A percentile compares a stretch with the other conserved stretches of the same genome.
Evolutionary conservation across 2,329 filamentous ascomycete species (phyloP).

Genomic region (Lachnellula arida): DNA sequence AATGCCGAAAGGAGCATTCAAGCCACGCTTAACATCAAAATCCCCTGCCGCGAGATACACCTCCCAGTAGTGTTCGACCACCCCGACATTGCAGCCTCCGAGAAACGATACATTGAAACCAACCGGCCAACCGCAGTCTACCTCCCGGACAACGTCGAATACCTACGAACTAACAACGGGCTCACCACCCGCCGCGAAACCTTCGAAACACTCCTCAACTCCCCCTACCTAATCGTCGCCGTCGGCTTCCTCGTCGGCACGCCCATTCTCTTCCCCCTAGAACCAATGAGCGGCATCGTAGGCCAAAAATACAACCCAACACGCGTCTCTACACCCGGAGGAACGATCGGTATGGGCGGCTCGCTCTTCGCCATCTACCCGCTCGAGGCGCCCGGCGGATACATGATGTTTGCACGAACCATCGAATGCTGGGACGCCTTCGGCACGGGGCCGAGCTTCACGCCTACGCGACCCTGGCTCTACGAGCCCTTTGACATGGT

Average conservation of each 20-base stretch:
- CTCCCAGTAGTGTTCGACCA: slow-evolving; percentile 41
- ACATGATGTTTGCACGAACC: slow-evolving; percentile 35
- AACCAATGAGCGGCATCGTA: slow-evolving; percentile 19
- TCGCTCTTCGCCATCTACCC: slow-evolving; percentile 36
- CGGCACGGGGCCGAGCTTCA: slow-evolving; percentile 31
- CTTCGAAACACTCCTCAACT: slow-evolving; percentile 32
- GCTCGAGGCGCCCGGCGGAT: slow-evolving; percentile 37
- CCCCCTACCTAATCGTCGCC: slow-evolving; percentile 32
- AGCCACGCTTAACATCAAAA: slow-evolving; percentile 30
- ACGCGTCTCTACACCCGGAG: slow-evolving; percentile 34
- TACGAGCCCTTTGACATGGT: slow-evolving; percentile 35
- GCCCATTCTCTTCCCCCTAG: slow-evolving; percentile 32
- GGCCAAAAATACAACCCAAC: slow-evolving; percentile 37
- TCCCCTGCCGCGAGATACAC: slow-evolving; percentile 41
- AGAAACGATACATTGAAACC: slow-evolving; percentile 29
- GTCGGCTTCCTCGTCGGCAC: slow-evolving; percentile 37
- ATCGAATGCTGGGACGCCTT: slow-evolving; percentile 35
- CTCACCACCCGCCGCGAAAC: slow-evolving; percentile 31
- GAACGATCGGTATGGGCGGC: slow-evolving; percentile 36
- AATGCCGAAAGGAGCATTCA: slow-evolving; percentile 31
- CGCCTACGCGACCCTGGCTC: slow-evolving; percentile 33
- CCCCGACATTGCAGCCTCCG: slow-evolving; percentile 21
- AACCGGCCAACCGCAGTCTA: slow-evolving; percentile 28
- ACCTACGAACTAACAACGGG: slow-evolving; percentile 33
- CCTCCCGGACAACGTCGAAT: slow-evolving; percentile 31